These are phyloP conservation scores for Ajuga chamaepitys DNA, from an alignment of 257 asterid species.

Conservation along the genomic window DNA sequence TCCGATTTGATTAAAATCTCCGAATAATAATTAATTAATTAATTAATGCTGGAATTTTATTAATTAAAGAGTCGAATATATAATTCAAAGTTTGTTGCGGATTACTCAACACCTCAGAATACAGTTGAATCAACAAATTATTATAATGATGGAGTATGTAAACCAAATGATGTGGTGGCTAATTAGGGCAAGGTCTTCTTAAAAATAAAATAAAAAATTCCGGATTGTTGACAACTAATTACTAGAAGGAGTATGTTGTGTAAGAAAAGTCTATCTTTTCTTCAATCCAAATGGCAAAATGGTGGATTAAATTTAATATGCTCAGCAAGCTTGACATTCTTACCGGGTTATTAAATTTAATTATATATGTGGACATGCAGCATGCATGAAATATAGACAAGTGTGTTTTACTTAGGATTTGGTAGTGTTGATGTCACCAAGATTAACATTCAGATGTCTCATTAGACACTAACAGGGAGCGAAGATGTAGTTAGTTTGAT, in stretches of 20 bases:
- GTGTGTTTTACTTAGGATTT: constrained; percentile 10
- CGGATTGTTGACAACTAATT: constrained; percentile 37
- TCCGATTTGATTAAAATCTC: not conserved
- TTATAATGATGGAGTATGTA: constrained; percentile 6
- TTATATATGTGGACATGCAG: not conserved
- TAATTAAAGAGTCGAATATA: not conserved
- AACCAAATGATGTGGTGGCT: constrained; percentile 38
- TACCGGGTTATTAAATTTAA: not conserved
- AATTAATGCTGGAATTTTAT: constrained; percentile 3
- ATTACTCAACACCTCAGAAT: constrained; percentile 39
- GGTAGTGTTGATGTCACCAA: constrained; percentile 2
- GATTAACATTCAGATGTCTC: constrained; percentile 21
- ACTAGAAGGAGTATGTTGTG: constrained; percentile 20
- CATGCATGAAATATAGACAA: constrained; percentile 1
- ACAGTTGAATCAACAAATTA: not conserved
- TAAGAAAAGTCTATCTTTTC: constrained; percentile 15
- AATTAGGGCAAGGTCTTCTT: constrained; percentile 30
- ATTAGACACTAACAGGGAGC: constrained; percentile 29
- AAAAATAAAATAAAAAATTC: constrained; percentile 7
- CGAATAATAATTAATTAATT: not conserved
- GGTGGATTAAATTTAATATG: not conserved
- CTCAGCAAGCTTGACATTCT: not conserved
- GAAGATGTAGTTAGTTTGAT: constrained; percentile 1
- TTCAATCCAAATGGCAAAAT: constrained; percentile 22
- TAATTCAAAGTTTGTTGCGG: constrained; percentile 48